Percentiles rank a stretch among this genome's conserved stretches.
phyloP scores from a whole-genome alignment of 345 rosid species.

The Murraya koenigii region DNA sequence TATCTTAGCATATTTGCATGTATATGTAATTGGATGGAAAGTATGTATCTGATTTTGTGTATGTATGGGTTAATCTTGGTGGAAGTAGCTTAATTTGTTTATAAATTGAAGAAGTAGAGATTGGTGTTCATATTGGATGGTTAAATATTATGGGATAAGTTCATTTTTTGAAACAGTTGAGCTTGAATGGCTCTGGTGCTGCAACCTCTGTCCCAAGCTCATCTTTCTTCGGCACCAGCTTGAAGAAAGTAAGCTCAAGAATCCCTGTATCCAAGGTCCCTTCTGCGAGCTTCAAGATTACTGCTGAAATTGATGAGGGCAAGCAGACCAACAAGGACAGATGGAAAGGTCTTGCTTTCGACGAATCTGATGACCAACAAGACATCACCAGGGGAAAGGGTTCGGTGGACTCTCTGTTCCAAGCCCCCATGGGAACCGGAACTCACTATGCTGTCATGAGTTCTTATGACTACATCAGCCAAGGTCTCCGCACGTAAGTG shows the following conservation, averaged over 20 bases:
- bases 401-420: constrained; percentile 89
- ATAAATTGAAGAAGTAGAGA: too few species aligned
- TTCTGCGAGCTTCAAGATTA: constrained; percentile 50
- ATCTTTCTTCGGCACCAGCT: constrained; percentile 61
- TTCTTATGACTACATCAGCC: constrained; percentile 83
- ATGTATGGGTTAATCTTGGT: background rate
- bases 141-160: too few species aligned
- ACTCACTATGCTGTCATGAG: constrained; percentile 82
- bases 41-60: too few species aligned
- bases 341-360: constrained; percentile 74
- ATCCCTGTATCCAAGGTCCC: constrained; percentile 29
- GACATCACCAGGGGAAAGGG: constrained; percentile 95
- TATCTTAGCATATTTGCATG: background rate
- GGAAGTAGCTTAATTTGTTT: background rate
- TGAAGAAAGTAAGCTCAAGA: constrained; percentile 66
- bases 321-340: constrained; percentile 69
- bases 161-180: constrained; percentile 45
- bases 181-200: constrained; percentile 67
- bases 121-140: too few species aligned
- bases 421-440: constrained; percentile 72
- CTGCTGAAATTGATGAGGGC: constrained; percentile 47
- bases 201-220: constrained; percentile 61
- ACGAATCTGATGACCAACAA: constrained; percentile 87
- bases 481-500: constrained; percentile 71
- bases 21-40: background rate